Evolutionary conservation across 164 flowering plant species (phyloP), one percentile per base, ranked within the genome.

Genomic region (Kingdonia uniflora): DNA sequence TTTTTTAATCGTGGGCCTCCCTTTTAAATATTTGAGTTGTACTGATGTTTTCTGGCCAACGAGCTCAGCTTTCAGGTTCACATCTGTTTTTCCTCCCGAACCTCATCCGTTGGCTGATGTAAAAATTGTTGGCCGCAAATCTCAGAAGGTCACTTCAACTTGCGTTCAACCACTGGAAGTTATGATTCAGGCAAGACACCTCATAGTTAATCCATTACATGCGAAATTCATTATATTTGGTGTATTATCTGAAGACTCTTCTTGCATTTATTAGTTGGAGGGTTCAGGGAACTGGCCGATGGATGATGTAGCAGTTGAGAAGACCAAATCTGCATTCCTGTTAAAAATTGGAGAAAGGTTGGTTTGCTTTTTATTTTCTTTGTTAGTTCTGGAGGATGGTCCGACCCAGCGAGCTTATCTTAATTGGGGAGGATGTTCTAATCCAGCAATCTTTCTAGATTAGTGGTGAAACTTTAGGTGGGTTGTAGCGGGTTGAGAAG

Each of bases 221-320:
- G 19, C 17, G 5, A 25, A 15, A 54, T 19, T 19, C 19, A 50
- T 35, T 47, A 7, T 4, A 20, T 26, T 46, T 15, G n/a, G 6
- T 38, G 5, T 35, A 44, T 49, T 26, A 39, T 42, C 42, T 51
- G 49, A 44, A 42, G 50, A 7, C 17, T 20, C 14, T 63, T 63
- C 12, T 61, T 61, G 17, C 24, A 57, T 43, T 51, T 54, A 15
- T 69, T 59, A 92, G 99, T 71, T 92, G 73, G 99, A 92, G 74
- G 97, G 99, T 51, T 92, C 97, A 38, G 99, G 99, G 24, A 84
- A 80, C 55, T 92, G 99, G 99, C 95, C 91, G 19, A 64, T 77
- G 82, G 86, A 81, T 75, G 84, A 78, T 45, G 66, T 76, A 15
- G 84, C 91, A 2, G 60, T 87, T 53, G 87, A 88, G 76, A 88